Evolutionary conservation across 768 basidiomycete species (phyloP).

Genomic region (Mrakia frigida): DNA sequence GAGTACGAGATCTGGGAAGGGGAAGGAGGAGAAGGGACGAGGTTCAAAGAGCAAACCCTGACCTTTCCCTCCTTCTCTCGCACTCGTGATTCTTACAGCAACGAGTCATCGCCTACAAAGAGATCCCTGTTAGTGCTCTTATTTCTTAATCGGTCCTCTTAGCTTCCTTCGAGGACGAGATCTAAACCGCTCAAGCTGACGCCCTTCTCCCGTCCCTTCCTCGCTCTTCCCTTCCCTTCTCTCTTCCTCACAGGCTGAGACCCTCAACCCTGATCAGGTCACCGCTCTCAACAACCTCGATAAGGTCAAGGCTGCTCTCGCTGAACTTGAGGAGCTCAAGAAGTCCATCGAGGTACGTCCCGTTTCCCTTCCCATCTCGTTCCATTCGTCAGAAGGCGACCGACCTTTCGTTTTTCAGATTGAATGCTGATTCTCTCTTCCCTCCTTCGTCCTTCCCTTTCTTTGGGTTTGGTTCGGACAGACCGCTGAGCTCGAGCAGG

Average conservation of each 20-base stretch:
- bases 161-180: not conserved
- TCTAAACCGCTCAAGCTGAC: not conserved
- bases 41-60: too few species aligned
- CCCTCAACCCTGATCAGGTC: constrained; percentile 40
- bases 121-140: not conserved
- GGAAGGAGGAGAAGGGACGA: not conserved
- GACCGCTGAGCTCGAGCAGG: constrained; percentile 2
- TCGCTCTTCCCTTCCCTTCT: not conserved
- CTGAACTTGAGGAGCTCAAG: constrained; percentile 38
- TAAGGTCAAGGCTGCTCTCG: constrained; percentile 34
- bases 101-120: constrained; percentile 38
- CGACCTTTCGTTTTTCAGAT: not conserved
- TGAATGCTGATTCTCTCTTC: constrained; percentile 4
- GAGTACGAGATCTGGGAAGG: constrained; percentile 20
- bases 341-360: constrained; percentile 37
- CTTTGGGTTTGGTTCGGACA: not conserved
- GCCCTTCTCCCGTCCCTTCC: not conserved
- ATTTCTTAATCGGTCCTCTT: not conserved
- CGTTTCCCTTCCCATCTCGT: not conserved
- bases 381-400: not conserved
- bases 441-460: not conserved
- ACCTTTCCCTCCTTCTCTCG: not conserved
- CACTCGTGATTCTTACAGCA: constrained; percentile 32
- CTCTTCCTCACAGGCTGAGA: constrained; percentile 11
- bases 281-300: constrained; percentile 36